Conservation (phyloP, 2,329 filamentous ascomycete species). For the Neospermospora avenae region DNA sequence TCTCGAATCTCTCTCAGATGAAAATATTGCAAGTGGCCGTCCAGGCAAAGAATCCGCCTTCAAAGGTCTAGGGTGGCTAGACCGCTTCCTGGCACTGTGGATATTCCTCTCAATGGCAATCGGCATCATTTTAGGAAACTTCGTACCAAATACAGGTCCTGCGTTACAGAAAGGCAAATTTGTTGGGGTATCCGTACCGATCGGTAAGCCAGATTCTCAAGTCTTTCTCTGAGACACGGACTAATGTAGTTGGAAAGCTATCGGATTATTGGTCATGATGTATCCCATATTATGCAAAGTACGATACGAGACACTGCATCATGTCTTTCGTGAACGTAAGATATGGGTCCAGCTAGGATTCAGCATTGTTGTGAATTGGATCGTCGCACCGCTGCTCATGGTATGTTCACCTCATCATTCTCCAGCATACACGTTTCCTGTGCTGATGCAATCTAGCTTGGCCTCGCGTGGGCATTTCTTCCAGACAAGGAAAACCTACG, state of each 20-base stretch:
- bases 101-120: constrained; percentile 65
- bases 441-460: constrained; percentile 40
- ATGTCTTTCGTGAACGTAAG: constrained; percentile 54
- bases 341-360: constrained; percentile 80
- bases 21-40: background rate
- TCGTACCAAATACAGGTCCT: constrained; percentile 52
- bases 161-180: constrained; percentile 59
- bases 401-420: constrained; percentile 17
- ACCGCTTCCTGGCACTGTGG: constrained; percentile 53
- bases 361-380: constrained; percentile 77
- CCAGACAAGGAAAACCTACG: constrained; percentile 56
- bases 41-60: constrained; percentile 21
- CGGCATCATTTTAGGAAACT: constrained; percentile 62
- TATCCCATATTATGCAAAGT: constrained; percentile 90
- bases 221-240: background rate
- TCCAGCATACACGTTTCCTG: background rate
- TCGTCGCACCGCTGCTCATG: constrained; percentile 80
- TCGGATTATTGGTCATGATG: constrained; percentile 89
- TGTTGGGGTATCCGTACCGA: constrained; percentile 60
- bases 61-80: constrained; percentile 43
- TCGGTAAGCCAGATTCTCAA: constrained; percentile 42
- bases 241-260: constrained; percentile 45
- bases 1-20: background rate
- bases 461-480: constrained; percentile 65
- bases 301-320: constrained; percentile 70